Conservation (phyloP, 2,329 filamentous ascomycete species). For the Dactylonectria estremocensis region DNA sequence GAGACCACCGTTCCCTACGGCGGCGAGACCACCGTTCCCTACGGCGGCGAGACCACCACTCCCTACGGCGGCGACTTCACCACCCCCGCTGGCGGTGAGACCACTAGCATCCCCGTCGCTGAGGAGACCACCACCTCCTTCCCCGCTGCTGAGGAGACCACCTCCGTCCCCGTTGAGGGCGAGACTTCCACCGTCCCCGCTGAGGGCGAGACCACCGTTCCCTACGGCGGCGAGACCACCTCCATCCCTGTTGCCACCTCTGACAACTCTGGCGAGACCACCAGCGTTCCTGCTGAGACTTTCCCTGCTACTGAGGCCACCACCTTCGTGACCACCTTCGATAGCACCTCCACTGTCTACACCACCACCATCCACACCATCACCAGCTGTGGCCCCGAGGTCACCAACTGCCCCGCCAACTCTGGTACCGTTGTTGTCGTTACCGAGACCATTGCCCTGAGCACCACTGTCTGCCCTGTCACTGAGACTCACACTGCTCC, state of each 20-base stretch:
- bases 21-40: constrained; percentile 22
- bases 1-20: constrained; percentile 44
- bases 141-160: constrained; percentile 32
- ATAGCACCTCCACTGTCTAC: constrained; percentile 66
- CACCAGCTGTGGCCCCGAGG: constrained; percentile 63
- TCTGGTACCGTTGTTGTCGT: constrained; percentile 62
- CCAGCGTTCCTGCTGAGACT: constrained; percentile 27
- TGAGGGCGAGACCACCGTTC: constrained; percentile 22
- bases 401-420: constrained; percentile 67
- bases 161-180: constrained; percentile 42
- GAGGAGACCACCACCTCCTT: constrained; percentile 29
- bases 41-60: constrained; percentile 17
- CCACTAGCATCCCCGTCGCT: not conserved
- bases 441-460: constrained; percentile 69
- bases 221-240: constrained; percentile 28
- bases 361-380: constrained; percentile 65
- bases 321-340: constrained; percentile 55
- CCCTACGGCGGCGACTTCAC: constrained; percentile 12
- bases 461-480: constrained; percentile 74
- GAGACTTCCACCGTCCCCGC: constrained; percentile 47
- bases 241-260: constrained; percentile 28
- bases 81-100: not conserved
- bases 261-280: constrained; percentile 32
- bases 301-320: constrained; percentile 24
- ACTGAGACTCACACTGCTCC: constrained; percentile 62